Evolutionary conservation across 1,284 basidiomycete genomes (phyloP), one percentile per base, ranked within the genome.

Genomic region (Puccinia novopanici): DNA sequence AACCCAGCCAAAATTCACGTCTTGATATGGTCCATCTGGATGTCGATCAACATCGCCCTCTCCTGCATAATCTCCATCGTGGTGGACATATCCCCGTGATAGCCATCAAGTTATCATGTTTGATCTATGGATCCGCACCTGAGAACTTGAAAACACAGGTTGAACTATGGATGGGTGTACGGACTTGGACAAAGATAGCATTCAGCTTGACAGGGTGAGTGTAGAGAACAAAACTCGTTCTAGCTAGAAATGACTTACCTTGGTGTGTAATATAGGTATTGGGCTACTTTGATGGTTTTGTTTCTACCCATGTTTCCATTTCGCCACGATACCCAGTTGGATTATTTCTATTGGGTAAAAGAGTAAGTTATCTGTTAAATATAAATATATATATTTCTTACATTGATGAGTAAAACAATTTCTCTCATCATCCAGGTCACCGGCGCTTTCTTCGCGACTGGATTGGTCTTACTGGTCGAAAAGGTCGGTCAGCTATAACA

Each of bases 391-490:
- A 34, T 30, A 22, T 27, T 63, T n/a, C 34, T 70, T 22, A 22
- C n/a, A n/a, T n/a, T 48, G 22, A 24, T 63, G 40, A 55, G 40
- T 17, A 55, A 57, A 17, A 8, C 27, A 63, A 61, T 24, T n/a
- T 68, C n/a, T 45, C 22, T 72, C 37, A 17, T 70, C 22, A 40
- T 71, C 5, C 68, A 79, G 76, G 55, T 63, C 17, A 72, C 52
- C 57, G 65, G 50, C 45, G 90, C 90, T 19, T 85, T 92, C 40
- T 92, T 92, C 83, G 87, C 91, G 15, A 87, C 89, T 4, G 87
- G 89, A 1, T 85, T 91, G 30, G 88, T 92, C 65, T 84, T 92
- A 10, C 88, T 92, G 5, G 88, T 87, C 12, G 91, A 92, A 84
- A 92, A 92, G 83, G 85, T 71, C 5, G 13, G 63, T 8, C 9